Evolutionary conservation across 257 asterid species (phyloP), one percentile per base, ranked within the genome.

Genomic region (Fraxinus quadrangulata): DNA sequence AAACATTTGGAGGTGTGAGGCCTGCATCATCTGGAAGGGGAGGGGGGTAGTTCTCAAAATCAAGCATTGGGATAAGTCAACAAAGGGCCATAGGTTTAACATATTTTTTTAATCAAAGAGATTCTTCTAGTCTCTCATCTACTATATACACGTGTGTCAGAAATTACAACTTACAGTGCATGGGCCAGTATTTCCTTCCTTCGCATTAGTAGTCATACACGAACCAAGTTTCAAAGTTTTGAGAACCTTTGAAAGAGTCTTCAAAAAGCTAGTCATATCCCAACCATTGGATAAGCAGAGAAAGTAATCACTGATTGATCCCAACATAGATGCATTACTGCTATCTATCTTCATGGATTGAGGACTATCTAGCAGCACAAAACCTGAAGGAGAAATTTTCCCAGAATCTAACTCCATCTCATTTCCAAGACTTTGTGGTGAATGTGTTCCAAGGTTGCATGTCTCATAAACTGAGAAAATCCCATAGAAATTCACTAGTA

Each of bases 261-360:
- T 96, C 76, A 96, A 81, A 85, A 85, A 96, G 88, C 98, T 93
- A 70, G 93, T 87, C 86, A 96, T 85, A 85, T 96, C 99, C 99
- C 99, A 93, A 75, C 98, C 99, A 89, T 93, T 96, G 23, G 98
- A 96, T 59, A 96, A 91, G 83, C 92, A 90, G 81, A 96, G 98
- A 81, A 96, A 96, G 86, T 90, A 96, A 86, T 96, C 99, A 85
- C 99, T 93, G 86, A 96, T 88, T 8, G 98, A 96, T 87, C 98
- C 99, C 90, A 96, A 77, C 90, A 92, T 88, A 77, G 99, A 93
- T 81, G 98, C 94, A 82, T 89, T 92, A 73, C 88, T 93, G 83
- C 96, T 90, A 75, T 96, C 99, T 78, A 96, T 96, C 89, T 93
- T 96, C 99, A 93, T 92, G 71, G 99, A 96, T 79, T 93, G 99